These are phyloP conservation scores for Proliferodiscus dingleyae DNA, from an alignment of 2,329 filamentous ascomycete species.

Conservation along the genomic window DNA sequence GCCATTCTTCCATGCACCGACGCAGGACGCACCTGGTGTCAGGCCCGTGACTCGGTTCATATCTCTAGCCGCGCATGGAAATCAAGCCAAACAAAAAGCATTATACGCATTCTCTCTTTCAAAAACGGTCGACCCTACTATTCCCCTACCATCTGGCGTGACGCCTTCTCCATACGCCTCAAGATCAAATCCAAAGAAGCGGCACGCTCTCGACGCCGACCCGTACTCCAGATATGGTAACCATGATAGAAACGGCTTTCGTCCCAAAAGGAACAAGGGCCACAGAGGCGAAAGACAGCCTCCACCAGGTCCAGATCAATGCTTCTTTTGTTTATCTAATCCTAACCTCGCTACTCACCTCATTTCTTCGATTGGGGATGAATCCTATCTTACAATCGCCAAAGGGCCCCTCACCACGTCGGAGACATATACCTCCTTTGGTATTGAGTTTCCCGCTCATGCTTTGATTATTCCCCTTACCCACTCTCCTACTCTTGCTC, in stretches of 20 bases:
- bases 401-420: constrained; percentile 80
- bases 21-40: constrained; percentile 46
- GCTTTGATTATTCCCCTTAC: constrained; percentile 86
- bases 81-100: constrained; percentile 70
- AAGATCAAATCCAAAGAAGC: constrained; percentile 53
- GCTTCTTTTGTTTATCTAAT: constrained; percentile 95
- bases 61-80: constrained; percentile 75
- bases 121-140: constrained; percentile 52
- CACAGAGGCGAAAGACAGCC: constrained; percentile 45
- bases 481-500: constrained; percentile 70
- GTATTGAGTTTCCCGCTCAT: constrained; percentile 74
- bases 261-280: constrained; percentile 43
- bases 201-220: constrained; percentile 39
- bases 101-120: constrained; percentile 76
- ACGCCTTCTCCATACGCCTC: constrained; percentile 70
- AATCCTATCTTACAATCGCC: constrained; percentile 83
- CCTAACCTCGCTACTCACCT: constrained; percentile 79
- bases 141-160: constrained; percentile 61
- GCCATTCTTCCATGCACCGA: constrained; percentile 71
- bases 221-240: constrained; percentile 52
- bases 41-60: constrained; percentile 79
- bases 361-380: constrained; percentile 81
- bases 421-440: constrained; percentile 58
- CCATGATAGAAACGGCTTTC: constrained; percentile 36
- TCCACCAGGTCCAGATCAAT: constrained; percentile 68